These are phyloP conservation scores for Tetradesmus obliquus DNA, from an alignment of 139 green algal species.

Conservation along the genomic window DNA sequence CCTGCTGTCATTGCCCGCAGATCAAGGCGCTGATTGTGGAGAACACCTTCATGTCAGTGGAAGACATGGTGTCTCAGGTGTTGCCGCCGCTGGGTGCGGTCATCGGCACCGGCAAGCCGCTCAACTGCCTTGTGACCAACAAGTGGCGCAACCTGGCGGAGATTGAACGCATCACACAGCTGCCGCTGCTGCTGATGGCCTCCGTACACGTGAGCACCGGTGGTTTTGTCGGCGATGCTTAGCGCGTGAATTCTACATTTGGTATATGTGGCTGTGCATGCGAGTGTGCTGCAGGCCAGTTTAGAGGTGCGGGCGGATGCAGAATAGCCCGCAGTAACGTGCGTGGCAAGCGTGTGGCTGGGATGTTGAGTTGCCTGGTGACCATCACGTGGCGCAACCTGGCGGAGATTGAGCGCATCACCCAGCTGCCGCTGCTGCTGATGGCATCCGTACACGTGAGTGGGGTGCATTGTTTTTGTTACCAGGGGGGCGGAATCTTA, in stretches of 20 bases:
- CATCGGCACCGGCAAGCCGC: constrained; percentile 65
- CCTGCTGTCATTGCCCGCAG: constrained; percentile 6
- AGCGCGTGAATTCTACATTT: not conserved
- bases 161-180: constrained; percentile 59
- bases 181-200: constrained; percentile 81
- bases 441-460: constrained; percentile 75
- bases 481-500: too few relatives aligned
- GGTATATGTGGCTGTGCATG: not conserved
- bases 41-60: constrained; percentile 90
- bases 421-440: constrained; percentile 73
- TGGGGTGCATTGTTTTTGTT: too few relatives aligned
- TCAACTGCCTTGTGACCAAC: constrained; percentile 92
- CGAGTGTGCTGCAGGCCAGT: too few relatives aligned
- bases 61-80: constrained; percentile 64
- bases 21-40: constrained; percentile 78
- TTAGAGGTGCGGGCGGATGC: too few relatives aligned
- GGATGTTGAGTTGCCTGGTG: constrained; percentile 70
- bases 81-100: constrained; percentile 72
- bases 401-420: constrained; percentile 60
- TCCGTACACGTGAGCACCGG: constrained; percentile 62
- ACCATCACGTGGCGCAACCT: constrained; percentile 89
- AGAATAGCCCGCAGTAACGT: too few relatives aligned
- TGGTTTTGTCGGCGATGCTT: too few relatives aligned
- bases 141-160: constrained; percentile 81
- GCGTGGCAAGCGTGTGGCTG: too few relatives aligned